phyloP scores from a whole-genome alignment of 345 rosid genomes.

The Orychophragmus violaceus region DNA sequence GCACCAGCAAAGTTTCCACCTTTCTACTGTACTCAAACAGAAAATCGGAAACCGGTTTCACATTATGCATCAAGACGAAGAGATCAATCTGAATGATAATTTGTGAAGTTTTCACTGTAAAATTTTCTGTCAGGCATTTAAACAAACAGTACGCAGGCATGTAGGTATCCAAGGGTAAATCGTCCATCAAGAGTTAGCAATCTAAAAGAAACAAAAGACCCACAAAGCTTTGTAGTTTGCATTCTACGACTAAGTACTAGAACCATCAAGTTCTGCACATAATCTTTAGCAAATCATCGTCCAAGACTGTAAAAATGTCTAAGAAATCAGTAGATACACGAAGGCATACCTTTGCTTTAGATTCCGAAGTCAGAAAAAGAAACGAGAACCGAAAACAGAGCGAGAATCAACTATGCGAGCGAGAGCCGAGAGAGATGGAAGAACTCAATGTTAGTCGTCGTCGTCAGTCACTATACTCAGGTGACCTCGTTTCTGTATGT shows the following conservation, averaged over 20 bases:
- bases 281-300: neutral
- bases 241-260: neutral
- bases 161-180: neutral
- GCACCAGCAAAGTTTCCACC: neutral
- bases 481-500: neutral
- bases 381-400: neutral
- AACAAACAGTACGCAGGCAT: slow-evolving; percentile 9
- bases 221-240: neutral
- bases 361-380: neutral
- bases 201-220: neutral
- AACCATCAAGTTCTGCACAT: no score
- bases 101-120: neutral
- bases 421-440: neutral
- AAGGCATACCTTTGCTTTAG: neutral
- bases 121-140: neutral
- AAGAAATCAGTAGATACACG: slow-evolving; percentile 2
- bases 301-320: neutral
- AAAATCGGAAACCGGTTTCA: neutral
- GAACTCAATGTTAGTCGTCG: neutral
- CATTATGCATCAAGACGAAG: no score
- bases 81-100: neutral
- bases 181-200: neutral
- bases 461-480: neutral
- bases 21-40: neutral
- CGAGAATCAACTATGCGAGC: neutral